These are phyloP conservation scores for Hypericum perforatum DNA, from an alignment of 345 rosid species.

Conservation along the genomic window DNA sequence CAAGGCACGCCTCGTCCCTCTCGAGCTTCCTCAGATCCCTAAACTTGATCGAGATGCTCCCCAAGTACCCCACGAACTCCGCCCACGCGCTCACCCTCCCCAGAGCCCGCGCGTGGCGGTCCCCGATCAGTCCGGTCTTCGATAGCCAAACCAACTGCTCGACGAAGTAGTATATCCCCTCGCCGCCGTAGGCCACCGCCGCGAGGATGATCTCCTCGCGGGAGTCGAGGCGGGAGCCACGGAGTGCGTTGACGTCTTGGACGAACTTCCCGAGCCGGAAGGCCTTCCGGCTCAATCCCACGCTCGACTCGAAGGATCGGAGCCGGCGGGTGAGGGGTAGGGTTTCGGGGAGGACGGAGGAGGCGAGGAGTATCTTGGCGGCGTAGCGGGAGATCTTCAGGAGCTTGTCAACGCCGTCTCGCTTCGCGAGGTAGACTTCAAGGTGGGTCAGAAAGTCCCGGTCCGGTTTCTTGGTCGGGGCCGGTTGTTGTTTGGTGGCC, in stretches of 20 bases:
- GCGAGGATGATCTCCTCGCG: slow-evolving; percentile 33
- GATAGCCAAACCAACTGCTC: slow-evolving; percentile 84
- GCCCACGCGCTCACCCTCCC: slow-evolving; percentile 73
- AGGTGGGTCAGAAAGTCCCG: slow-evolving; percentile 58
- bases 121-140: slow-evolving; percentile 73
- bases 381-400: slow-evolving; percentile 86
- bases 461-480: slow-evolving; percentile 11
- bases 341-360: slow-evolving; percentile 46
- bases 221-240: slow-evolving; percentile 40
- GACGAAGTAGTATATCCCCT: slow-evolving; percentile 69
- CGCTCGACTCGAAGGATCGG: slow-evolving; percentile 81
- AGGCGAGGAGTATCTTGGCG: slow-evolving; percentile 64
- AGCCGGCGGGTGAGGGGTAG: slow-evolving; percentile 31
- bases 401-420: slow-evolving; percentile 91
- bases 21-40: slow-evolving; percentile 55
- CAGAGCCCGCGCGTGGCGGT: slow-evolving; percentile 33
- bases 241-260: slow-evolving; percentile 67
- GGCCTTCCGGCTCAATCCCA: slow-evolving; percentile 94
- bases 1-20: slow-evolving; percentile 43
- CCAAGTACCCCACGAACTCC: slow-evolving; percentile 64
- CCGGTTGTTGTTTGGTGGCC: slow-evolving; percentile 7
- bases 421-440: slow-evolving; percentile 63
- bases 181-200: slow-evolving; percentile 66
- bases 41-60: slow-evolving; percentile 57
- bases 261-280: slow-evolving; percentile 89